Evolutionary conservation across 225 moss, liverwort and hornwort genomes (phyloP), one percentile per base, ranked within the genome.

Genomic region (Pleurozium schreberi): DNA sequence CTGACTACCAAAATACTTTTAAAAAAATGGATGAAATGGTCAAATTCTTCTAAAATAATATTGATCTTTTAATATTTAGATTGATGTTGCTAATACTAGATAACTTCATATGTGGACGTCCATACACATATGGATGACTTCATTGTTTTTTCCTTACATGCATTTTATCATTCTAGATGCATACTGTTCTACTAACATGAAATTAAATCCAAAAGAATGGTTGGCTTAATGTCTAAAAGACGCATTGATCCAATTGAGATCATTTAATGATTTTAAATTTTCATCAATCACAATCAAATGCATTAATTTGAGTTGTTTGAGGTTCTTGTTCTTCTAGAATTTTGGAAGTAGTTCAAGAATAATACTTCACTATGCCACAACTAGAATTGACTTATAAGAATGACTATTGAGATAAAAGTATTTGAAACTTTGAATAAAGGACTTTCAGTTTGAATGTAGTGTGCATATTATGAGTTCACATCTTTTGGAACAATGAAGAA

Each of bases 291-390:
- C 8, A 43, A 70, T 5, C 8, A 26, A 71, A 43, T 42, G 16
- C 43, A 27, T 43, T n/a, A n/a, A n/a, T n/a, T 71, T 16, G 3
- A 2, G 9, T 70, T 3, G 14, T 42, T 70, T 9, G 15, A 70
- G 4, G 9, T 38, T 3, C 3, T 40, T 16, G 14, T 71, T 42
- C 25, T 5, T n/a, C n/a, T n/a, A n/a, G n/a, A n/a, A n/a, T n/a
- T n/a, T n/a, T n/a, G n/a, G n/a, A n/a, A n/a, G n/a, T n/a, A n/a
- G n/a, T n/a, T n/a, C n/a, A n/a, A 43, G 5, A 71, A 71, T 5
- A 27, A 2, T 43, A 43, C 1, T 42, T 26, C 15, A 43, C 16
- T 27, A 15, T 9, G 3, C 5, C 27, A 71, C 0, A 0, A 0
- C 45, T 28, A 71, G 16, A 45, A 43, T 71, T 43, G 5, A 45